These are phyloP conservation scores for Lipomyces kockii DNA, from an alignment of 805 yeast species.

Conservation along the genomic window DNA sequence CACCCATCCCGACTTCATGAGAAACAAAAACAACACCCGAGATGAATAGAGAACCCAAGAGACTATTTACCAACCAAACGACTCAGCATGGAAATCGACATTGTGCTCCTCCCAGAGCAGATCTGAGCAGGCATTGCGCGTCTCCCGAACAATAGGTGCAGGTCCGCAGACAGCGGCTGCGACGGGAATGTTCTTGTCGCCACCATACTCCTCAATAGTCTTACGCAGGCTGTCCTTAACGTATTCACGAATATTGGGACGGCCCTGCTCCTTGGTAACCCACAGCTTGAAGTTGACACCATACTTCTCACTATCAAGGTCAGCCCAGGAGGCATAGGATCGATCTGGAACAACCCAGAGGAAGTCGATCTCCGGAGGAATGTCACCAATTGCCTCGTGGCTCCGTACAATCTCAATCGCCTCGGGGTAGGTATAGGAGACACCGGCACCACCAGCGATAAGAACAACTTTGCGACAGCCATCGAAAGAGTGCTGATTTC, in stretches of 20 bases:
- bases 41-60: constrained; percentile 8
- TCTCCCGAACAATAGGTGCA: constrained; percentile 39
- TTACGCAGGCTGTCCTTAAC: constrained; percentile 31
- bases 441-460: constrained; percentile 45
- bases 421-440: constrained; percentile 43
- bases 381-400: constrained; percentile 24
- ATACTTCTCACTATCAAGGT: constrained; percentile 35
- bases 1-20: constrained; percentile 8
- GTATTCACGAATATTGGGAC: constrained; percentile 40
- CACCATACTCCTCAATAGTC: constrained; percentile 27
- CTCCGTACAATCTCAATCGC: constrained; percentile 32
- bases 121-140: constrained; percentile 40
- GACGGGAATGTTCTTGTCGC: constrained; percentile 30
- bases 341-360: constrained; percentile 43
- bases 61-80: constrained; percentile 43
- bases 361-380: constrained; percentile 39
- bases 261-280: constrained; percentile 43
- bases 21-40: constrained; percentile 6
- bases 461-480: constrained; percentile 39
- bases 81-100: constrained; percentile 41
- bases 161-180: constrained; percentile 45
- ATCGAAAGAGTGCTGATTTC: constrained; percentile 30
- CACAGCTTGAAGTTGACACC: constrained; percentile 40
- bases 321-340: constrained; percentile 40
- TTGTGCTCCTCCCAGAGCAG: constrained; percentile 38